Evolutionary conservation across 768 basidiomycete species (phyloP), one percentile per base, ranked within the genome.

Genomic region (Boletus edulis): DNA sequence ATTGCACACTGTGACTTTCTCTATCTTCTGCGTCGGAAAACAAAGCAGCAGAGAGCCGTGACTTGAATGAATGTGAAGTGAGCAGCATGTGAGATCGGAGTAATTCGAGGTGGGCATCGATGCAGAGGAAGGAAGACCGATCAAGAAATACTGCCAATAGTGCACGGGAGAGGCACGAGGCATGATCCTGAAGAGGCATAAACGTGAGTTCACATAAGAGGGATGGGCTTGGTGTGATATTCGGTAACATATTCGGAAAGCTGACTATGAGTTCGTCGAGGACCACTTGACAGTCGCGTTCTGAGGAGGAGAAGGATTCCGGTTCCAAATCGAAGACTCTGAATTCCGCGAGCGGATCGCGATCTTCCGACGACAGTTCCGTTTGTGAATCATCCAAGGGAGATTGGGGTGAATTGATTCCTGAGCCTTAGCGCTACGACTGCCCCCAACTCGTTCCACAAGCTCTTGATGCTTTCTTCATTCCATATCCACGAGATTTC

Each of bases 1-100:
- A 22, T 31, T 67, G 67, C 18, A 54, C 46, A 3, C 75, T 74
- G 6, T 72, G 62, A 18, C 38, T 58, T 31, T 77, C 75, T 52
- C 72, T 76, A 24, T 82, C 81, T 32, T 82, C 83, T 0, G 80
- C 76, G 59, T 94, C 90, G 0, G 87, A 87, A 70, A 95, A 94
- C 14, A 96, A 74, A 0, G 94, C 90, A 2, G 73, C 72, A 15
- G 80, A 74, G 13, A 96, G 78, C 5, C 87, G 81, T 8, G 78
- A 76, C 62, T 84, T 86, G 75, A 95, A 96, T 1, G 85, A 72
- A 31, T 86, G 83, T 0, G 85, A 82, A 1, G 87, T 83, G 44
- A 94, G 73, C 15, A 92, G 75, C 48, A 94, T 78, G 62, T 90
- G 92, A 4, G 87, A 87, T 18, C 87, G 83, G 39, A 93, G 75